Conservation (phyloP, 371 early-diverging fungal species). For the Encephalitozoon cuniculi region DNA sequence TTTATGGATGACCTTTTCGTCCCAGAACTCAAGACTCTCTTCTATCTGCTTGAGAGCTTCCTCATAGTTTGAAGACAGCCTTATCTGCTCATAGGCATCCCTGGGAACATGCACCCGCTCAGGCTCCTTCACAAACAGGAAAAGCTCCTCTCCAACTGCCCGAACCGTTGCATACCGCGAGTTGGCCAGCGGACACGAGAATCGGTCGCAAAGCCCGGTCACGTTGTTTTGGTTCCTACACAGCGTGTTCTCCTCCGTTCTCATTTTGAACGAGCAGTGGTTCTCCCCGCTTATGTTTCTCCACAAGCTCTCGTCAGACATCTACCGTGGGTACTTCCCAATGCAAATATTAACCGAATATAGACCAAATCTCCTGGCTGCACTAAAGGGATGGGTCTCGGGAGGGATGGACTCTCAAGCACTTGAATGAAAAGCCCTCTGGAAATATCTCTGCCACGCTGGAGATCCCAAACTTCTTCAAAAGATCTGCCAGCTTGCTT, state of each 20-base stretch:
- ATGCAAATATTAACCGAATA: not conserved
- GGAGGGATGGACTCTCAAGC: not conserved
- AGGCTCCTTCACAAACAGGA: conserved; percentile 73
- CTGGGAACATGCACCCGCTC: conserved; percentile 88
- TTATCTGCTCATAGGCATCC: conserved; percentile 83
- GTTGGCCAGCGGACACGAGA: conserved; percentile 94
- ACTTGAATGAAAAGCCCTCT: not conserved
- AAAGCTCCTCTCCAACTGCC: conserved; percentile 68
- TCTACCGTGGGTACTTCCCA: not conserved
- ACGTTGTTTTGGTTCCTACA: conserved; percentile 95
- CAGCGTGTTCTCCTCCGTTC: conserved; percentile 70
- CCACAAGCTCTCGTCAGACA: conserved; percentile 59
- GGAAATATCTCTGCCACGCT: conserved; percentile 6
- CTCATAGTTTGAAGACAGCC: conserved; percentile 79
- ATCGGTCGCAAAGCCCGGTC: conserved; percentile 87
- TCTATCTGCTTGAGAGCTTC: conserved; percentile 83
- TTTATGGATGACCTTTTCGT: conserved; percentile 77
- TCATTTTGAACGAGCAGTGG: conserved; percentile 60
- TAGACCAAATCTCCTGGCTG: not conserved
- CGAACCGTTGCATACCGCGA: conserved; percentile 91
- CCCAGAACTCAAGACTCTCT: conserved; percentile 80
- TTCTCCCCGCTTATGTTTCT: conserved; percentile 52
- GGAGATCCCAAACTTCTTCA: conserved; percentile 2
- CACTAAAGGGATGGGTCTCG: not conserved
- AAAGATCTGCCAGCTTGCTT: not conserved